Percentiles rank a stretch among this genome's conserved stretches.
phyloP scores from a whole-genome alignment of 2,329 filamentous ascomycete genomes.

The Colletotrichum cordylinicola region DNA sequence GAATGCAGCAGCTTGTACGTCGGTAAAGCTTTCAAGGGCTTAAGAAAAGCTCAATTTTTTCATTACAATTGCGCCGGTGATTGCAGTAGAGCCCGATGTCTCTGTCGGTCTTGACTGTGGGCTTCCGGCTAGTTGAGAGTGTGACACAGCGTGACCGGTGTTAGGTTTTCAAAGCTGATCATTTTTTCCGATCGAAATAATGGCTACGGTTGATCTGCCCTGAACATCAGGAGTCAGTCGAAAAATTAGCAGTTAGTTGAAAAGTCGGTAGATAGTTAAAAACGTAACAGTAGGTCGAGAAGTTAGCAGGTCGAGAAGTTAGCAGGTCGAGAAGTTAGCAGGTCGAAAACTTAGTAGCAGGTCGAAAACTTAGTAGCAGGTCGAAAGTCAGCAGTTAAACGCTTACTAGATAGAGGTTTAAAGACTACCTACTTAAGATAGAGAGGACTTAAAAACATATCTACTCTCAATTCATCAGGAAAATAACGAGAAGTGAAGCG shows the following conservation, averaged over 20 bases:
- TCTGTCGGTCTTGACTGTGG: background rate
- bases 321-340: no score
- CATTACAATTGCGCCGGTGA: background rate
- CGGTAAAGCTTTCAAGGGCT: background rate
- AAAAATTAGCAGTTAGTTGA: background rate
- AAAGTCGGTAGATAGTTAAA: background rate
- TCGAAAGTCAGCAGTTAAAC: background rate
- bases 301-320: no score
- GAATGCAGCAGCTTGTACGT: background rate
- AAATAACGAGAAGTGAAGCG: no score
- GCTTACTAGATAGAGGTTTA: background rate
- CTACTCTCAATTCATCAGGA: background rate
- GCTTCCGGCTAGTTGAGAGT: background rate
- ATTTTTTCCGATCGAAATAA: background rate
- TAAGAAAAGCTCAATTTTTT: background rate
- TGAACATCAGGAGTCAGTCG: background rate
- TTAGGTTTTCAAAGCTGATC: background rate
- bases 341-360: no score
- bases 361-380: background rate
- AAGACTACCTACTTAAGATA: background rate
- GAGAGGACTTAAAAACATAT: background rate
- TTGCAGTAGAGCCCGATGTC: background rate
- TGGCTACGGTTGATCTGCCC: background rate
- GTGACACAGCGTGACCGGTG: background rate
- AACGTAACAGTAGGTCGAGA: background rate